These are phyloP conservation scores for Zoysia pacifica DNA, from an alignment of 176 grass and related monocot species.

Conservation along the genomic window DNA sequence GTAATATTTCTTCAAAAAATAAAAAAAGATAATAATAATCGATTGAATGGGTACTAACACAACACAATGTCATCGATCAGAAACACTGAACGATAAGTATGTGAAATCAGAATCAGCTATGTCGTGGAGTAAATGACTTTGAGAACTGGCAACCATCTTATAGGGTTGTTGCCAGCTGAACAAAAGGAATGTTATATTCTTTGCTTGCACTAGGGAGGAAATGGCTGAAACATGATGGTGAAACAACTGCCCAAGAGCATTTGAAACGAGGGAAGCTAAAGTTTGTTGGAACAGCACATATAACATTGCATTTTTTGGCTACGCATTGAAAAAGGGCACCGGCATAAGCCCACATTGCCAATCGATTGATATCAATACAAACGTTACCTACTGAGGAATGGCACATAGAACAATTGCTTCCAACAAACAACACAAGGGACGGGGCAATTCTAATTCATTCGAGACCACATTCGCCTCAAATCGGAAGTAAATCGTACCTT, in stretches of 20 bases:
- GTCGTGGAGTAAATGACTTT: background rate
- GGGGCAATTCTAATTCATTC: background rate
- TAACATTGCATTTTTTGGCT: background rate
- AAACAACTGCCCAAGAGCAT: background rate
- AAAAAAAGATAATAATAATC: background rate
- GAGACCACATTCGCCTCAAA: background rate
- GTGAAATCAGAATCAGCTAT: background rate
- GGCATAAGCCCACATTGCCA: background rate
- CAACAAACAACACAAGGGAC: background rate
- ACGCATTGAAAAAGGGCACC: background rate
- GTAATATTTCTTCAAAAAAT: too few relatives aligned
- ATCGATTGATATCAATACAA: background rate
- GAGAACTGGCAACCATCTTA: background rate
- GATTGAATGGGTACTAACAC: background rate
- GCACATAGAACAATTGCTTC: background rate
- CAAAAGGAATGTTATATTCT: background rate
- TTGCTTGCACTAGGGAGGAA: slow-evolving; percentile 13
- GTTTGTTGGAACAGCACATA: background rate
- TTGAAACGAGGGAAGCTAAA: background rate
- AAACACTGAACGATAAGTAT: background rate
- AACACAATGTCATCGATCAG: background rate
- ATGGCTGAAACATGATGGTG: background rate
- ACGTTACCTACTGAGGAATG: background rate
- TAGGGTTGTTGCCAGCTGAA: background rate
- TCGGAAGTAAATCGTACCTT: background rate